Conservation (phyloP, 371 early-diverging fungal species). For the Entomophthora muscae region DNA sequence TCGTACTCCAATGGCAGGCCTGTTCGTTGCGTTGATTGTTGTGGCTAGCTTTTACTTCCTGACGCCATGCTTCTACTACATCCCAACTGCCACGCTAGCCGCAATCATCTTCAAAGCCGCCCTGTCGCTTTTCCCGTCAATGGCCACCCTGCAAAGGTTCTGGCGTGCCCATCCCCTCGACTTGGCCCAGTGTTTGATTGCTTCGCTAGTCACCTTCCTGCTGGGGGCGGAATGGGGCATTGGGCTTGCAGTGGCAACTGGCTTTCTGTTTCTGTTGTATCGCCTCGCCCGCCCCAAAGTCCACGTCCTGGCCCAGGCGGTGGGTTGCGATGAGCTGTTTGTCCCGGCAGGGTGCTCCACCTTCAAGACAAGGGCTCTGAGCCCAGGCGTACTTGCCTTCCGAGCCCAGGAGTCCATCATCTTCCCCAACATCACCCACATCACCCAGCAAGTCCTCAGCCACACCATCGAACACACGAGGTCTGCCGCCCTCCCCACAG, state of each 20-base stretch:
- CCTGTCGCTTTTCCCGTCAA: conserved; percentile 22
- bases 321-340: conserved; percentile 13
- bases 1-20: conserved; percentile 59
- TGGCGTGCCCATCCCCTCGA: conserved; percentile 1
- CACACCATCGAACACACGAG: background rate
- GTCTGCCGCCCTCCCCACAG: background rate
- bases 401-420: conserved; percentile 44
- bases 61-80: conserved; percentile 68
- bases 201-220: background rate
- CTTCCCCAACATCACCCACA: conserved; percentile 45
- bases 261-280: conserved; percentile 26
- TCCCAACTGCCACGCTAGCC: conserved; percentile 56
- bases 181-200: background rate
- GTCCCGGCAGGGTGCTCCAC: conserved; percentile 10
- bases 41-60: conserved; percentile 58
- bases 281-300: conserved; percentile 32
- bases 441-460: background rate
- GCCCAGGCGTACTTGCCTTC: conserved; percentile 38
- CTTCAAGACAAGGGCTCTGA: conserved; percentile 17
- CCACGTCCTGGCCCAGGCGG: conserved; percentile 16
- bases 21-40: conserved; percentile 55
- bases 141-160: conserved; percentile 15
- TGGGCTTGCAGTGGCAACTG: conserved; percentile 25
- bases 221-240: conserved; percentile 18
- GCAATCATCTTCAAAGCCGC: conserved; percentile 65